Percentiles rank a stretch among this genome's conserved stretches.
Conservation (phyloP, 2,329 filamentous ascomycete species). For the Eutypella sp. region DNA sequence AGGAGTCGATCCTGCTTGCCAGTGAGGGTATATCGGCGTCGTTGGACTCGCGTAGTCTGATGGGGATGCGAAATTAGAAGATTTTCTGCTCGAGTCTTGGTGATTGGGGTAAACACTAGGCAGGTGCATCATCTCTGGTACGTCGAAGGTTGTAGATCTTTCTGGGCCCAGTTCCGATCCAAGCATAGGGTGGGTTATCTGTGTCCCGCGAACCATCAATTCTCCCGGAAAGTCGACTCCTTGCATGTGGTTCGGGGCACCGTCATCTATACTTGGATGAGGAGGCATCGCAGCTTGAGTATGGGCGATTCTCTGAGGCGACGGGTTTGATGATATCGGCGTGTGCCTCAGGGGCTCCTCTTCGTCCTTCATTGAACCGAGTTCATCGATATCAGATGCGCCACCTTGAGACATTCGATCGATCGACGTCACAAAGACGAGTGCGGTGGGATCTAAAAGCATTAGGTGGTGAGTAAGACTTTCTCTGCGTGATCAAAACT, state of each 20-base stretch:
- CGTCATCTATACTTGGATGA: constrained; percentile 31
- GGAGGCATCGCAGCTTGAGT: constrained; percentile 31
- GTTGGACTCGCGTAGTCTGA: constrained; percentile 42
- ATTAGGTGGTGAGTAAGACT: constrained; percentile 7
- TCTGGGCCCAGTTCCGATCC: constrained; percentile 37
- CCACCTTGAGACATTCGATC: constrained; percentile 46
- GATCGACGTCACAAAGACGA: constrained; percentile 46
- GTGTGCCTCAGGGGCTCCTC: constrained; percentile 33
- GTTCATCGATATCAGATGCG: constrained; percentile 43
- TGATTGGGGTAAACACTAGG: constrained; percentile 41
- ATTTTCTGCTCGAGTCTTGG: constrained; percentile 41
- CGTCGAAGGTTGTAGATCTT: constrained; percentile 25
- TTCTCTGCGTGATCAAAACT: background rate
- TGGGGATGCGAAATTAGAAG: constrained; percentile 37
- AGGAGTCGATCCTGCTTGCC: constrained; percentile 40
- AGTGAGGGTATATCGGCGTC: constrained; percentile 38
- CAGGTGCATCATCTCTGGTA: constrained; percentile 30
- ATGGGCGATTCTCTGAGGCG: constrained; percentile 30
- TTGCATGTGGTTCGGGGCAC: constrained; percentile 21
- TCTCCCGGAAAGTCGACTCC: constrained; percentile 24
- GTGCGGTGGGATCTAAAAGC: constrained; percentile 34
- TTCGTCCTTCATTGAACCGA: constrained; percentile 36
- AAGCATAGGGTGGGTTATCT: constrained; percentile 38
- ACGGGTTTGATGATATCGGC: constrained; percentile 29
- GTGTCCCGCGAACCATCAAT: constrained; percentile 37